These are phyloP conservation scores for Thermochaetoides thermophila DNA, from an alignment of 495 filamentous ascomycete species.

Conservation along the genomic window DNA sequence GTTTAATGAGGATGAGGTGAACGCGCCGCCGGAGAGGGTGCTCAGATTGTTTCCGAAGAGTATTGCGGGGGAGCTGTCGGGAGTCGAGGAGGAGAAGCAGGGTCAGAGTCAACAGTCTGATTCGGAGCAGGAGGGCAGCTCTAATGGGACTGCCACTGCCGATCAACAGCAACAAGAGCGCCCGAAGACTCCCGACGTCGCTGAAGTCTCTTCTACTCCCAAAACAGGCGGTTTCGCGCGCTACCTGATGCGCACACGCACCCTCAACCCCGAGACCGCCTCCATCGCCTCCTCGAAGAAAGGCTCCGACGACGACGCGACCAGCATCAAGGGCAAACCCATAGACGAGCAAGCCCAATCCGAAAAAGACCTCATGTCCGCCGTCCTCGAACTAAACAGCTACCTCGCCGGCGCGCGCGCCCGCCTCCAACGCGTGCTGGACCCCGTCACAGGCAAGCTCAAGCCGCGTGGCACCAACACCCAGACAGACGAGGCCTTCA, in stretches of 20 bases:
- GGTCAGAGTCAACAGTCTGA: too few relatives aligned
- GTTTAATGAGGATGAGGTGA: constrained; percentile 64
- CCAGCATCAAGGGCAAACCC: constrained; percentile 25
- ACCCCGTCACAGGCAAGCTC: constrained; percentile 56
- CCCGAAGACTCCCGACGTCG: constrained; percentile 18
- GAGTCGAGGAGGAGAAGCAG: constrained; percentile 25
- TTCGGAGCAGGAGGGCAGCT: constrained; percentile 28
- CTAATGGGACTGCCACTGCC: constrained; percentile 32
- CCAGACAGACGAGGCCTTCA: neutral
- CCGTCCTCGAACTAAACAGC: constrained; percentile 65
- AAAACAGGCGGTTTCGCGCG: constrained; percentile 32
- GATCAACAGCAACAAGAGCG: too few relatives aligned
- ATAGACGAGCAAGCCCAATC: constrained; percentile 39
- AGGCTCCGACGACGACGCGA: constrained; percentile 34
- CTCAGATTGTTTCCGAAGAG: constrained; percentile 69
- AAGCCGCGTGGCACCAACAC: constrained; percentile 29
- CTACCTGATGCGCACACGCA: constrained; percentile 38
- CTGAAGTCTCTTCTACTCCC: constrained; percentile 26
- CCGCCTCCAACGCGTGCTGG: constrained; percentile 66
- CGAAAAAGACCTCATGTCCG: constrained; percentile 65
- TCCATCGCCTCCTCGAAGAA: constrained; percentile 49
- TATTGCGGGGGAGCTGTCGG: constrained; percentile 71
- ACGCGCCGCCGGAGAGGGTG: constrained; percentile 78
- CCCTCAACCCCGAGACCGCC: constrained; percentile 41
- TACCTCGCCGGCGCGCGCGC: constrained; percentile 76